Evolutionary conservation across 768 basidiomycete genomes (phyloP), one percentile per base, ranked within the genome.

Genomic region (Lentinula aciculospora): DNA sequence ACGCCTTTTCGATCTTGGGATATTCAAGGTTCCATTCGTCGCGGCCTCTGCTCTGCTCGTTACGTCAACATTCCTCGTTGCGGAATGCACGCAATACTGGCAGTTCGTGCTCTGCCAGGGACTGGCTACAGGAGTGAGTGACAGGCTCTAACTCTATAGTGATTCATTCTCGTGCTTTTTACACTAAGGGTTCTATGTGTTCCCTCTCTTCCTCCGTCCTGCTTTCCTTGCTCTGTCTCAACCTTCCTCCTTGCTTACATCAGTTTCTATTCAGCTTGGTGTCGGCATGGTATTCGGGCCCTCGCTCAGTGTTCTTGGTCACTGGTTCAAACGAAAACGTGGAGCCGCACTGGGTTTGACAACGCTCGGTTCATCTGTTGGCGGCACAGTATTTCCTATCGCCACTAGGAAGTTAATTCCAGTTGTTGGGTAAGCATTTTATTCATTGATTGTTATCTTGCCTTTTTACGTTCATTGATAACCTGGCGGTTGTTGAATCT

Each of bases 371-470:
- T 79, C 82, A 0, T 82, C 81, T 2, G 42, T 84, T 2, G 87
- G 87, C 8, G 86, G 87, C 7, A 85, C 81, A 0, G 53, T 85
- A 80, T 86, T 40, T 56, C 87, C 86, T 1, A 80, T 86, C 39
- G 71, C 75, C 5, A 76, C 81, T 3, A 74, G 80, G n/a, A 78
- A 74, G 28, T 71, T 87, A 19, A 75, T 86, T 56, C 69, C 74
- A 0, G 58, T 67, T 56, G 75, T 87, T 1, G 84, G 86, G 85
- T 82, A 65, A 13, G 77, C 36, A 17, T 6, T 27, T 45, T n/a
- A 19, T 12, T 29, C 12, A 23, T 7, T 1, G n/a, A n/a, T n/a
- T 4, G 2, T 21, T 27, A 7, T 2, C 37, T 46, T 45, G 37
- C 8, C 21, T 45, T 17, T 6, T 19, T 17, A 8, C 19, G 12